Evolutionary conservation across 768 basidiomycete genomes (phyloP), one percentile per base, ranked within the genome.

Genomic region (Leccinum uliginosum): DNA sequence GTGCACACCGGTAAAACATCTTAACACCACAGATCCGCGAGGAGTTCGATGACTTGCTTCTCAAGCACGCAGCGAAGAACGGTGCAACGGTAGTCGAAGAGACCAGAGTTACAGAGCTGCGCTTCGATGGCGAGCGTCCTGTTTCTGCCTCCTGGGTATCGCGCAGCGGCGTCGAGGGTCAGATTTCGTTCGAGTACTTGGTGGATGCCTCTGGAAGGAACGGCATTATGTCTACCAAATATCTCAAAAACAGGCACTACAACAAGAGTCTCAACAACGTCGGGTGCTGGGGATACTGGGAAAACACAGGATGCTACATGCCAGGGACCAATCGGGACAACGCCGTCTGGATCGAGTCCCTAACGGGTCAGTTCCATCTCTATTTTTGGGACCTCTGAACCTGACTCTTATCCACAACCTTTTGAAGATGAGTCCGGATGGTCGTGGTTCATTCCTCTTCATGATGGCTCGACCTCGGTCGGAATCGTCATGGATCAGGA

Each of bases 401-500:
- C 26, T 54, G n/a, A 59, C 27, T 43, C 35, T 38, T 38, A 34
- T 15, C 9, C 17, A 3, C 15, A 3, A 17, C 15, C 61, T 56
- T 38, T 67, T 69, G 7, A 30, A 80, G 81, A 81, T 45, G 78
- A 81, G 59, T 74, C 75, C 21, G 81, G 82, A 7, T 83, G 82
- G 81, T 75, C 73, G n/a, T 83, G 82, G 82, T 81, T 80, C 57
- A 83, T 83, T 46, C 82, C 81, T 3, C 73, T 83, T 15, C 73
- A 78, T 58, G 73, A 76, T 43, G 77, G 76, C 21, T 71, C 76
- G 26, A 77, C 76, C 2, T 83, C 82, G 11, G 77, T 83, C 19
- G 82, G 83, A 7, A 61, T 83, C 54, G 82, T 83, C 35, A 76
- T 80, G 71, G 71, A 79, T 54, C 71, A 76, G 35, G 66, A 67